Evolutionary conservation across 139 green algal genomes (phyloP).

Genomic region (Micractinium sp.): DNA sequence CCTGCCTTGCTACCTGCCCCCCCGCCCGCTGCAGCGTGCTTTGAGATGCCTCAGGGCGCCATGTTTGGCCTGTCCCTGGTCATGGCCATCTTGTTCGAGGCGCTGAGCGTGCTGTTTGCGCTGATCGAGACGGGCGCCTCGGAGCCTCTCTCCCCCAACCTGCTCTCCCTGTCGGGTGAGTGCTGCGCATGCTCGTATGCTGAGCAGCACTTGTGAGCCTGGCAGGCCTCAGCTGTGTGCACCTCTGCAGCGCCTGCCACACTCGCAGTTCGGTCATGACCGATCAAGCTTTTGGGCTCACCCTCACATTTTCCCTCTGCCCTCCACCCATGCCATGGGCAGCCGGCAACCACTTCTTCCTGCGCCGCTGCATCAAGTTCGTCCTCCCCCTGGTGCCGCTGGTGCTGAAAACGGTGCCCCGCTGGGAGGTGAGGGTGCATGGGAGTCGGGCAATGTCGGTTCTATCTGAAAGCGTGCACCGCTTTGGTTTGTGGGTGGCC

Average conservation of each 20-base stretch:
- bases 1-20: neutral
- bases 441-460: neutral
- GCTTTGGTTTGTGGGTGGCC: neutral
- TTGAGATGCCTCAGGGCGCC: neutral
- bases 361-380: slow-evolving; percentile 8
- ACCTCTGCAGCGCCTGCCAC: too few species aligned
- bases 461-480: neutral
- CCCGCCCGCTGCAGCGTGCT: neutral
- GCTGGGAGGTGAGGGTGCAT: neutral
- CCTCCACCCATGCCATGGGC: neutral
- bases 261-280: too few species aligned
- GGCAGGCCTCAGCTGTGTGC: too few species aligned
- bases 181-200: too few species aligned
- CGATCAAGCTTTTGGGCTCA: too few species aligned
- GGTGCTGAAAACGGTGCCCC: neutral
- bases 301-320: too few species aligned
- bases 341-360: slow-evolving; percentile 9
- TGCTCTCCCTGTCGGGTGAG: slow-evolving; percentile 6
- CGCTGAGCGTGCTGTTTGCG: neutral
- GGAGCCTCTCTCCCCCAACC: neutral
- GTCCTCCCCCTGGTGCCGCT: slow-evolving; percentile 21
- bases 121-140: slow-evolving; percentile 9
- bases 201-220: too few species aligned
- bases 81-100: slow-evolving; percentile 2
- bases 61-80: neutral